Evolutionary conservation across 495 filamentous ascomycete genomes (phyloP).

Genomic region (Aspergillus hancockii): DNA sequence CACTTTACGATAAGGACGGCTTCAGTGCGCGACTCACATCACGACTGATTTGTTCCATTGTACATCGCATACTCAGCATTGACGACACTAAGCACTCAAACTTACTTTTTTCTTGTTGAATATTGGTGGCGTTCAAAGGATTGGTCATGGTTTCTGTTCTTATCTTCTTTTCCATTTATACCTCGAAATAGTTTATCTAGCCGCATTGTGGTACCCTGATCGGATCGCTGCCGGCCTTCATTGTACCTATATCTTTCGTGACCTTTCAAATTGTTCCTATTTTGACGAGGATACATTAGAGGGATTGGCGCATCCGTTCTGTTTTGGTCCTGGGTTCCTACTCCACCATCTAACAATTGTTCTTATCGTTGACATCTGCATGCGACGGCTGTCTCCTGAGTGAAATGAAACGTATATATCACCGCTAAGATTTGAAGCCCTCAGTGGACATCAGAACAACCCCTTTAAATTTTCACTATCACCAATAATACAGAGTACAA

Average conservation of each 20-base stretch:
- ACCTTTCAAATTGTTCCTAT: conserved; percentile 10
- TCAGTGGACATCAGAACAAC: conserved; percentile 11
- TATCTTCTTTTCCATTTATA: conserved; percentile 3
- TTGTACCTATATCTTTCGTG: conserved; percentile 33
- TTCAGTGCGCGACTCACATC: conserved; percentile 7
- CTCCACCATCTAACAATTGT: background rate
- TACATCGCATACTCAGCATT: conserved; percentile 22
- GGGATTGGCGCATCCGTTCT: conserved; percentile 3
- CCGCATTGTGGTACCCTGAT: conserved; percentile 15
- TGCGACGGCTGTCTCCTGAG: background rate
- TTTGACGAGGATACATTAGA: conserved; percentile 1
- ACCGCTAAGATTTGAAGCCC: background rate
- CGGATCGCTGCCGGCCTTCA: conserved; percentile 27
- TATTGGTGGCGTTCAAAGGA: conserved; percentile 25
- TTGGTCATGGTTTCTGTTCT: conserved; percentile 11
- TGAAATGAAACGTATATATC: background rate
- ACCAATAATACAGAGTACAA: conserved; percentile 29
- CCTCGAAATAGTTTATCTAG: conserved; percentile 15
- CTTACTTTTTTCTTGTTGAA: conserved; percentile 27
- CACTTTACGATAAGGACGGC: conserved; percentile 9
- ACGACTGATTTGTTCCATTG: conserved; percentile 13
- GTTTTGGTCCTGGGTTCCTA: background rate
- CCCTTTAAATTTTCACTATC: conserved; percentile 21
- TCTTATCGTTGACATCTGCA: background rate
- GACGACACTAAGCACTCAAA: conserved; percentile 36